A percentile compares a stretch with the other conserved stretches of the same genome.
phyloP scores from a whole-genome alignment of 805 yeast genomes.

The Ogataea sp. region DNA sequence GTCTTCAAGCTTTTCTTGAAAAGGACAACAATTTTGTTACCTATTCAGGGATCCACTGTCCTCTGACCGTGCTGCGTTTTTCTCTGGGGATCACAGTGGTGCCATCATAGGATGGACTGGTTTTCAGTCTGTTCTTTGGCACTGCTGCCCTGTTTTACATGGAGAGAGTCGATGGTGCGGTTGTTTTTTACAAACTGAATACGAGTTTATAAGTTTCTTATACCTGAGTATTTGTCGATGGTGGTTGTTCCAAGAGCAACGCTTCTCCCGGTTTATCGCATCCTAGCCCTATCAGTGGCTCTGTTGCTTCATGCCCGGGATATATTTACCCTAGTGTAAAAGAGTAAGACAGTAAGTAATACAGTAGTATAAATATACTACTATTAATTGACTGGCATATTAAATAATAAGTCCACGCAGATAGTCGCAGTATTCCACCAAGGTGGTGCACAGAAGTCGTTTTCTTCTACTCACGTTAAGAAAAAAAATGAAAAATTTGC shows the following conservation, averaged over 20 bases:
- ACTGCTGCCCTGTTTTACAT: not conserved
- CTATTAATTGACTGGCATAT: no score
- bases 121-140: not conserved
- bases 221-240: not conserved
- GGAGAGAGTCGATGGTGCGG: not conserved
- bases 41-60: slow-evolving; percentile 1
- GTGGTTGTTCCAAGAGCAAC: slow-evolving; percentile 10
- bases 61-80: not conserved
- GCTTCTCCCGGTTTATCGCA: slow-evolving; percentile 21
- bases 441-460: no score
- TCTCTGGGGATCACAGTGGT: not conserved
- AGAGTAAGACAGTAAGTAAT: no score
- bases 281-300: slow-evolving; percentile 9
- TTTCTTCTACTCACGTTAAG: no score
- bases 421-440: no score
- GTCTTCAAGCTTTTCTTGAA: no score
- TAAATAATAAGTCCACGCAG: no score
- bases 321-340: no score
- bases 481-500: no score
- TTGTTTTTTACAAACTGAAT: not conserved
- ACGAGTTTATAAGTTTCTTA: not conserved
- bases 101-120: not conserved
- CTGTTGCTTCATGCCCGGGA: slow-evolving; percentile 25
- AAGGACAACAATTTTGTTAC: slow-evolving; percentile 4
- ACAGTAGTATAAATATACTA: no score